Base-by-base conservation (phyloP, 768 basidiomycete genomes). In the Podaxis sp. region DNA sequence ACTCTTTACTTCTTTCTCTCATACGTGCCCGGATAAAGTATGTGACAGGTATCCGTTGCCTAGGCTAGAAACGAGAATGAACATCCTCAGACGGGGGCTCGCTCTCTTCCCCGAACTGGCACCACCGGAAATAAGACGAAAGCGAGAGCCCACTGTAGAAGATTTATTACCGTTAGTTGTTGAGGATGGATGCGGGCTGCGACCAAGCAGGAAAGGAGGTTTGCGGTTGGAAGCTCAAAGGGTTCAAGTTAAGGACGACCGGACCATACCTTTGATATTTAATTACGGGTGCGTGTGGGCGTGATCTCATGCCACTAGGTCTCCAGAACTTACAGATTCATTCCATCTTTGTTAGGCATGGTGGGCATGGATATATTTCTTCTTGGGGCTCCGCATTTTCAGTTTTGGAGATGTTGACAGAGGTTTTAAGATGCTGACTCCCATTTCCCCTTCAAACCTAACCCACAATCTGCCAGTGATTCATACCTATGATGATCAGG, bases 201-300 rank as follows among this genome's bases (percentile, higher is more conserved):
- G 87, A 14, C 88, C 88, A 0, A 78, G 71, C 1, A 72, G 88
- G 61, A 80, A 80, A 25, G 84, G 82, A 23, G 85, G 86, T 0
- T 74, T 89, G 23, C 71, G 86, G 46, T 67, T 89, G 1, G 86
- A 82, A 47, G 69, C 70, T 0, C 81, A 80, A 21, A 73, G 68
- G 69, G 62, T 79, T 18, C 73, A 74, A 6, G 42, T 44, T 5
- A 50, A 47, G 13, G 59, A 64, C 35, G 63, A 65, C n/a, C 56
- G 67, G 36, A 72, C 68, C 55, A 70, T 84, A 9, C 84, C 84
- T 0, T 67, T 87, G 42, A 75, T 88, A 1, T 78, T 83, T 64
- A 87, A 89, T 68, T 87, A 89, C 64, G 88, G 88, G 82, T 86
- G n/a, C n/a, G 66, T 67, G 80, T 71, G n/a, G 11, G 5, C 16